Conservation (phyloP, 1,139 yeast species). For the Yamadazyma blattariae region DNA sequence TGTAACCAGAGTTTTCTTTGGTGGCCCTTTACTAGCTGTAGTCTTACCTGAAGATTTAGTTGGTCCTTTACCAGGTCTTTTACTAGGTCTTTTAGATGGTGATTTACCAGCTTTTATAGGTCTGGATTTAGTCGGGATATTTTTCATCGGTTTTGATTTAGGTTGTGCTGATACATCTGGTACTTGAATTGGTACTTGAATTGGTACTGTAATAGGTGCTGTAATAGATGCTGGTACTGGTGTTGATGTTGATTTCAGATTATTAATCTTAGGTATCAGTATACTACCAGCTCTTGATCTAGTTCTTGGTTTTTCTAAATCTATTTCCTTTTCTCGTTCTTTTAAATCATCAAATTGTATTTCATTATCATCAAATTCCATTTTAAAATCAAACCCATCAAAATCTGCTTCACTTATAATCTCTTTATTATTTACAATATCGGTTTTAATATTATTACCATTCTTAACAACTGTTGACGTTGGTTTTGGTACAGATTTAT, state of each 20-base stretch:
- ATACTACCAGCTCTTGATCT: conserved; percentile 5
- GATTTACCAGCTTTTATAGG: background rate
- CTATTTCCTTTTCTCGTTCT: background rate
- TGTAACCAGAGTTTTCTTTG: background rate
- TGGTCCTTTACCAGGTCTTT: background rate
- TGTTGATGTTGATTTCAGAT: too few species aligned
- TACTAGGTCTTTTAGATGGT: background rate
- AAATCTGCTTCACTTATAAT: conserved; percentile 37
- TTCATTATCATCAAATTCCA: conserved; percentile 18
- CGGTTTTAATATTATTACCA: background rate
- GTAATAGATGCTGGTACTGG: too few species aligned
- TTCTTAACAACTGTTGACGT: too few species aligned
- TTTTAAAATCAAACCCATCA: conserved; percentile 28
- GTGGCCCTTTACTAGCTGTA: background rate
- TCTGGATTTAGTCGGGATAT: too few species aligned
- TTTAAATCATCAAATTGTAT: conserved; percentile 14
- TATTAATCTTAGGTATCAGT: background rate
- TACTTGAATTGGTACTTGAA: background rate
- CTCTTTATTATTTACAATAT: background rate
- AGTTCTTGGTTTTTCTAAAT: conserved; percentile 3
- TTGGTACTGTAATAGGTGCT: too few species aligned
- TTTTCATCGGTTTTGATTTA: too few species aligned
- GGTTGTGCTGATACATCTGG: too few species aligned
- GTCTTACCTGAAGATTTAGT: conserved; percentile 1
- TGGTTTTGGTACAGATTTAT: background rate